These are phyloP conservation scores for Phoenix dactylifera DNA, from an alignment of 176 grass and related monocot genomes.

Conservation along the genomic window DNA sequence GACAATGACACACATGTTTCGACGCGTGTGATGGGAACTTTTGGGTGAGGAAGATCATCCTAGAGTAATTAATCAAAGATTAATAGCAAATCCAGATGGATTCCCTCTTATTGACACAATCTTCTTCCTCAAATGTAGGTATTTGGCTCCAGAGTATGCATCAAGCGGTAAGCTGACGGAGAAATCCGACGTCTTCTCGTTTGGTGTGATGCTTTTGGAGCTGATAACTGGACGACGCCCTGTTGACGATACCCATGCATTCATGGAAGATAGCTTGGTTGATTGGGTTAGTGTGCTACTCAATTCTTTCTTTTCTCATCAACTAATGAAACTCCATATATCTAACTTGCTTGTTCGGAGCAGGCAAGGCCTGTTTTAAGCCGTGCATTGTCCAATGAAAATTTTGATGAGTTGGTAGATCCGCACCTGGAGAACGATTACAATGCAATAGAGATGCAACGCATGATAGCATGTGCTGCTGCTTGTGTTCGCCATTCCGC, in stretches of 20 bases:
- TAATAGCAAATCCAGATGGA: too few relatives aligned
- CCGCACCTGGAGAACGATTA: slow-evolving; percentile 50
- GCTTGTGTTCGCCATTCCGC: slow-evolving; percentile 84
- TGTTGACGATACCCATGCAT: slow-evolving; percentile 29
- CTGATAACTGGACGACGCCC: slow-evolving; percentile 78
- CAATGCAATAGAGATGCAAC: slow-evolving; percentile 52
- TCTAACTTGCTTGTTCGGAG: background rate
- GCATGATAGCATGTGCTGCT: slow-evolving; percentile 66
- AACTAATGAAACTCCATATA: background rate
- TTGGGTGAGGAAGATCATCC: slow-evolving; percentile 34
- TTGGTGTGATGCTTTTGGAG: slow-evolving; percentile 92
- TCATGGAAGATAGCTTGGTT: slow-evolving; percentile 88
- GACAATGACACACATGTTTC: slow-evolving; percentile 96
- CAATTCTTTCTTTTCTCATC: background rate
- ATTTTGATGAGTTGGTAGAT: slow-evolving; percentile 56
- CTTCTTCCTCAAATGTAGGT: slow-evolving; percentile 21
- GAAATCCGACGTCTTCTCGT: slow-evolving; percentile 97
- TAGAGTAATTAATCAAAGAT: too few relatives aligned
- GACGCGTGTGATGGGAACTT: slow-evolving; percentile 94
- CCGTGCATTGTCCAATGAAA: slow-evolving; percentile 29
- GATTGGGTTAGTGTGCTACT: slow-evolving; percentile 59
- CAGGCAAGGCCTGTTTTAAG: slow-evolving; percentile 68
- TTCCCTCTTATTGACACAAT: too few relatives aligned
- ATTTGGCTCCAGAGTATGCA: slow-evolving; percentile 90
- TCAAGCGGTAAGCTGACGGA: slow-evolving; percentile 90